These are phyloP conservation scores for Cutaneotrichosporon sp. DNA, from an alignment of 1,284 basidiomycete genomes.

Conservation along the genomic window DNA sequence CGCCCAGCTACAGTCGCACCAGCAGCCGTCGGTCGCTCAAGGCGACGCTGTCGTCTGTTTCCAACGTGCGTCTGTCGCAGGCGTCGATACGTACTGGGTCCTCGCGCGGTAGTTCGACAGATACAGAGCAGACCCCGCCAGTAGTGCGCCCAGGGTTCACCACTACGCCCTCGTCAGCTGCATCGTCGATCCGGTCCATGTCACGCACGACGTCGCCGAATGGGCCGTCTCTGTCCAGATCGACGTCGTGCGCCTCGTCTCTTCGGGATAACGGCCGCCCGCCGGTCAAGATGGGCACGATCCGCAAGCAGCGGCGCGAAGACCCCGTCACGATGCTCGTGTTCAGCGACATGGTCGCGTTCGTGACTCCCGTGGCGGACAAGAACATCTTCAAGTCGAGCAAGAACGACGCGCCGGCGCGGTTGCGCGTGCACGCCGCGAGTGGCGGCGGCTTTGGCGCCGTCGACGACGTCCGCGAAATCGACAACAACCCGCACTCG, in stretches of 20 bases:
- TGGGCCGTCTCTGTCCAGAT: background rate
- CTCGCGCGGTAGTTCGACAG: background rate
- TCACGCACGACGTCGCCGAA: conserved; percentile 3
- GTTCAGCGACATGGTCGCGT: conserved; percentile 63
- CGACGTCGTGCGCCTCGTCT: conserved; percentile 17
- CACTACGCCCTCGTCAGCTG: conserved; percentile 16
- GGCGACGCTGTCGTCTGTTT: conserved; percentile 16
- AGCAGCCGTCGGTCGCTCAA: conserved; percentile 25
- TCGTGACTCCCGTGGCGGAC: conserved; percentile 48
- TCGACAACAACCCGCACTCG: conserved; percentile 11
- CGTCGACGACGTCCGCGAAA: conserved; percentile 37
- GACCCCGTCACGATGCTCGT: conserved; percentile 55
- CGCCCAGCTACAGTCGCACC: conserved; percentile 13
- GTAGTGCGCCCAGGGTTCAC: conserved; percentile 1
- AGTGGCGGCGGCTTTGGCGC: conserved; percentile 36
- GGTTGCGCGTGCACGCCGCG: conserved; percentile 24
- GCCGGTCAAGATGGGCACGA: conserved; percentile 6
- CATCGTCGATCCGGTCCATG: conserved; percentile 5
- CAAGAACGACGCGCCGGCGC: conserved; percentile 20
- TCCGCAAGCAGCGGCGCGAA: conserved; percentile 22
- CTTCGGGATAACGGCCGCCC: conserved; percentile 12
- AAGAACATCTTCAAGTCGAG: conserved; percentile 21
- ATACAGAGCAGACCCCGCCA: background rate
- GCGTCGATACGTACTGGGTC: background rate
- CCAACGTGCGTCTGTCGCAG: background rate